These are phyloP conservation scores for Oryza glumipatula DNA, from an alignment of 176 grass and related monocot species.

Conservation along the genomic window DNA sequence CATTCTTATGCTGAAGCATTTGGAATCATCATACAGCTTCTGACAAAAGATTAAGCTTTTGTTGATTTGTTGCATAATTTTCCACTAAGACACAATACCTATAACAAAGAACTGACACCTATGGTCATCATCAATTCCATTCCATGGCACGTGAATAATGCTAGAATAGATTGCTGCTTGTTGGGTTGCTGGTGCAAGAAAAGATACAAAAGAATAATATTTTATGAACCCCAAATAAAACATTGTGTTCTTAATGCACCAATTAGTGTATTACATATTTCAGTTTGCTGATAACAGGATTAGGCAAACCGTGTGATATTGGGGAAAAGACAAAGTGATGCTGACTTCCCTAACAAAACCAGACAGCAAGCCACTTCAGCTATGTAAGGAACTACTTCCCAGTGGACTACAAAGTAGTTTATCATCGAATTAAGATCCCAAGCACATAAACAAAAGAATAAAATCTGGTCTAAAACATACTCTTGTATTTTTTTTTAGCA, in stretches of 20 bases:
- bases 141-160: background rate
- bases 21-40: background rate
- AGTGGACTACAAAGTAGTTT: background rate
- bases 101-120: background rate
- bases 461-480: background rate
- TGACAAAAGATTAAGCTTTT: constrained; percentile 1
- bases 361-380: background rate
- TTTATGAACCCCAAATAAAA: background rate
- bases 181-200: background rate
- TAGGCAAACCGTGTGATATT: background rate
- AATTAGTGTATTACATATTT: background rate
- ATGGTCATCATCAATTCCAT: background rate
- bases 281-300: background rate
- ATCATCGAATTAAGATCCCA: background rate
- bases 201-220: background rate
- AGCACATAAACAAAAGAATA: background rate
- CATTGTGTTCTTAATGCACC: background rate
- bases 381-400: background rate
- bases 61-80: background rate
- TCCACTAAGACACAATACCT: background rate
- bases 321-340: background rate
- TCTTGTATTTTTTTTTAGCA: no score
- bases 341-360: background rate
- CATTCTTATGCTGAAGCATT: background rate
- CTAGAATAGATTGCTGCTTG: background rate